phyloP scores from a whole-genome alignment of 2,329 filamentous ascomycete species.

The Teratosphaeria zuluensis region DNA sequence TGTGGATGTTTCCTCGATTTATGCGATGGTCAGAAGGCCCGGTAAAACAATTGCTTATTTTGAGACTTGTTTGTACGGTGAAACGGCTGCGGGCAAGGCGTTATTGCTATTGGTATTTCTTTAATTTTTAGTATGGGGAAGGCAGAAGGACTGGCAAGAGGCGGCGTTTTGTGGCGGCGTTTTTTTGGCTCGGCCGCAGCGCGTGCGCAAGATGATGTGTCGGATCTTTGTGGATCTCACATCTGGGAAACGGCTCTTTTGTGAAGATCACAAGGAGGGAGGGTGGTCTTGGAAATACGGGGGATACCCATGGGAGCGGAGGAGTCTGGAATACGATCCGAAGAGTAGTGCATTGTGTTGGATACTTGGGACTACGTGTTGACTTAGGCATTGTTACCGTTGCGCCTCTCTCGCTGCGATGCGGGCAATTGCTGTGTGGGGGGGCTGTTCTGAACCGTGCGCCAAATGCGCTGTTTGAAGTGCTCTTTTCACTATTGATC shows the following conservation, averaged over 20 bases:
- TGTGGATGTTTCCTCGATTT: not conserved
- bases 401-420: not conserved
- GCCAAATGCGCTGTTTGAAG: not conserved
- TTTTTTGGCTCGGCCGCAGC: not conserved
- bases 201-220: not conserved
- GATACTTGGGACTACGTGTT: not conserved
- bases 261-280: not conserved
- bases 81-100: not conserved
- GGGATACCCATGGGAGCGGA: not conserved
- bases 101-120: not conserved
- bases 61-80: not conserved
- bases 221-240: not conserved
- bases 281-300: not conserved
- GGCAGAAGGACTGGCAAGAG: not conserved
- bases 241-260: not conserved
- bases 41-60: not conserved
- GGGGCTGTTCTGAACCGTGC: not conserved
- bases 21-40: not conserved
- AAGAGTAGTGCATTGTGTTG: not conserved
- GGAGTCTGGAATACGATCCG: not conserved
- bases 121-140: not conserved
- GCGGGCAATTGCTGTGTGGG: not conserved
- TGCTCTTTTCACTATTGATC: not conserved
- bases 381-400: not conserved
- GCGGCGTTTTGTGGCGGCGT: not conserved